Percentiles rank a stretch among this genome's conserved stretches.
These are phyloP conservation scores for Yamadazyma diospyri DNA, from an alignment of 1,139 yeast species.

Conservation along the genomic window DNA sequence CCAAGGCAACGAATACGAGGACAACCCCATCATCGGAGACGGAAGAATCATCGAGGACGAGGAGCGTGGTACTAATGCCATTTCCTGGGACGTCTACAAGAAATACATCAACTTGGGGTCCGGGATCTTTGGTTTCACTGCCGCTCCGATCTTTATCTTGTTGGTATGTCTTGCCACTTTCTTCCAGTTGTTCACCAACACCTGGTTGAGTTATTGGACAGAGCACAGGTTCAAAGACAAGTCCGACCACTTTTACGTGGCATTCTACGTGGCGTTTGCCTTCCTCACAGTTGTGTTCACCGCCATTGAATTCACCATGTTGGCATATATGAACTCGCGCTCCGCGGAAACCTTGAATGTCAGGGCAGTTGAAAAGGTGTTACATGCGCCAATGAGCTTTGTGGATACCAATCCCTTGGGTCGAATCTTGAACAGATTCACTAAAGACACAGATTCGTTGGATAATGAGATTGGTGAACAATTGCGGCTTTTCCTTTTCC, in stretches of 20 bases:
- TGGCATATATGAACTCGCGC: slow-evolving; percentile 51
- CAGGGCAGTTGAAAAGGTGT: slow-evolving; percentile 32
- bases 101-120: slow-evolving; percentile 35
- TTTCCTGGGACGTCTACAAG: slow-evolving; percentile 33
- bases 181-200: slow-evolving; percentile 34
- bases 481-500: slow-evolving; percentile 38
- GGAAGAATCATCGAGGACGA: slow-evolving; percentile 35
- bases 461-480: slow-evolving; percentile 48
- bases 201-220: slow-evolving; percentile 41
- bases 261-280: slow-evolving; percentile 31
- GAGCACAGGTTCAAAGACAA: slow-evolving; percentile 24
- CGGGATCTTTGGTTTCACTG: slow-evolving; percentile 35
- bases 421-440: slow-evolving; percentile 53
- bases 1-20: slow-evolving; percentile 1
- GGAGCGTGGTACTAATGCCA: slow-evolving; percentile 39
- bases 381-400: slow-evolving; percentile 45
- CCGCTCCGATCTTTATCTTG: slow-evolving; percentile 30
- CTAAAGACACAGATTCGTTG: slow-evolving; percentile 46
- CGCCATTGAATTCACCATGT: slow-evolving; percentile 48
- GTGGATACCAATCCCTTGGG: slow-evolving; percentile 47
- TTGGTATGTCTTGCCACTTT: slow-evolving; percentile 40
- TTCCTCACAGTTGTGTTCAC: slow-evolving; percentile 45
- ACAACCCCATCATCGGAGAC: slow-evolving; percentile 10
- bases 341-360: slow-evolving; percentile 38
- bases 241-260: slow-evolving; percentile 28